Percentiles rank a stretch among this genome's conserved stretches.
These are phyloP conservation scores for Herpetomonas samuelpessoai DNA, from an alignment of 208 protist species.

Conservation along the genomic window DNA sequence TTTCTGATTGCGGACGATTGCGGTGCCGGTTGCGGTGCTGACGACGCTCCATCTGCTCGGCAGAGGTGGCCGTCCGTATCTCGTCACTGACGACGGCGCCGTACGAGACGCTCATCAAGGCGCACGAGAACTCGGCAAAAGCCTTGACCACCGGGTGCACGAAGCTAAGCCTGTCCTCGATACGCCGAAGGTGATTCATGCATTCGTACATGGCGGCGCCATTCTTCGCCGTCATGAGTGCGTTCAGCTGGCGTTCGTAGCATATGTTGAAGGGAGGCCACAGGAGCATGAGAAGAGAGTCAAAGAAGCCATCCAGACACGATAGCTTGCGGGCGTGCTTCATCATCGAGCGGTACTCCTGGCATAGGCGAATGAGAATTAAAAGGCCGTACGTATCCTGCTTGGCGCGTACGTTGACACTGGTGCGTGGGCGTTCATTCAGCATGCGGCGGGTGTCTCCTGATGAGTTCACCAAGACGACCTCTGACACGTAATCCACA, in stretches of 20 bases:
- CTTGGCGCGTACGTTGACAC: conserved; percentile 45
- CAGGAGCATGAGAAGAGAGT: conserved; percentile 68
- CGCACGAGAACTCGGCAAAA: conserved; percentile 36
- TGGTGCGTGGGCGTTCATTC: conserved; percentile 36
- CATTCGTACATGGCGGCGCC: background rate
- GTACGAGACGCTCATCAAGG: conserved; percentile 31
- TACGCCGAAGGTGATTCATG: conserved; percentile 12
- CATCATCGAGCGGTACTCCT: conserved; percentile 80
- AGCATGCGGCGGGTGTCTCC: conserved; percentile 36
- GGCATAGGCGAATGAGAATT: conserved; percentile 68
- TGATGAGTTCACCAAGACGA: conserved; percentile 45
- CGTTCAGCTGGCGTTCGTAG: conserved; percentile 63
- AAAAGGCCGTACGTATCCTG: conserved; percentile 79
- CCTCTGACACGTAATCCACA: conserved; percentile 77
- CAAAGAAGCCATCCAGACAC: conserved; percentile 81
- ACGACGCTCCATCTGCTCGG: conserved; percentile 3
- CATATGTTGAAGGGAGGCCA: conserved; percentile 77
- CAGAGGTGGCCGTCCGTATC: background rate
- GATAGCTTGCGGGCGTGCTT: conserved; percentile 52
- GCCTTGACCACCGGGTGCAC: conserved; percentile 56
- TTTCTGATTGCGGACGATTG: background rate
- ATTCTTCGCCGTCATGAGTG: conserved; percentile 35
- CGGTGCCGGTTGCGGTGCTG: background rate
- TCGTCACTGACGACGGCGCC: conserved; percentile 18
- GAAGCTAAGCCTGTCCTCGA: conserved; percentile 26